Base-by-base conservation (phyloP, 2,329 filamentous ascomycete species). In the Calonectria pteridis region DNA sequence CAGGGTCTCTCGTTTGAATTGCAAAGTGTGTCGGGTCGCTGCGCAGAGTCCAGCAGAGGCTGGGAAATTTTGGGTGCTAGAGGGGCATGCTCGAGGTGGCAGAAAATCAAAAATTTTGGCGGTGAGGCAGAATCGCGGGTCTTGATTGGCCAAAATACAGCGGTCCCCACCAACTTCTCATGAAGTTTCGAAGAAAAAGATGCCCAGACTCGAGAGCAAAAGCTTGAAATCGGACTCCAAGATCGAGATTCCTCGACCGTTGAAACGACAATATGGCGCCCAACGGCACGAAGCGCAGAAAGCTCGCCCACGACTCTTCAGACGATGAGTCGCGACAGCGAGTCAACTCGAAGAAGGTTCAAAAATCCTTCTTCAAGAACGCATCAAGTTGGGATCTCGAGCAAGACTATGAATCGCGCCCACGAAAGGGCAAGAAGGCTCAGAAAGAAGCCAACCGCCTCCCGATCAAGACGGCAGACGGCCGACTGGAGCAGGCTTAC, bases 331-430 rank as follows among this genome's bases (percentile, higher is more conserved):
- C 81, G 16, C 81, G 77, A 76, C 83, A 76, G 46, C 81, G 77
- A 35, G 73, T 80, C 33, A 79, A 81, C 9, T 83, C 82, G 4
- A 84, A 81, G 73, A 87, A 85, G 68, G 84, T 87, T n/a, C 89
- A 91, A 72, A 90, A 90, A 77, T 89, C 90, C 68, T 95, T 96
- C 83, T 90, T 94, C 86, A 91, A 91, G 80, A 93, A 91, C 80
- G 95, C 94, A 7, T 89, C 94, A 73, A 93, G 92, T 84, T 98
- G 96, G 95, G 92, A 98, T 81, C 89, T 98, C 63, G 97, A 98
- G 86, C 94, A 98, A 82, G 93, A 95, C 84, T 98, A 98, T 87
- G 95, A 98, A 84, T 91, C 91, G 74, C 92, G 92, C 78, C 92
- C 94, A 59, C 90, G 94, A 79, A 97, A 97, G 83, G 93, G 91